phyloP scores from a whole-genome alignment of 2,329 filamentous ascomycete genomes.

The Cladosporium sp. region DNA sequence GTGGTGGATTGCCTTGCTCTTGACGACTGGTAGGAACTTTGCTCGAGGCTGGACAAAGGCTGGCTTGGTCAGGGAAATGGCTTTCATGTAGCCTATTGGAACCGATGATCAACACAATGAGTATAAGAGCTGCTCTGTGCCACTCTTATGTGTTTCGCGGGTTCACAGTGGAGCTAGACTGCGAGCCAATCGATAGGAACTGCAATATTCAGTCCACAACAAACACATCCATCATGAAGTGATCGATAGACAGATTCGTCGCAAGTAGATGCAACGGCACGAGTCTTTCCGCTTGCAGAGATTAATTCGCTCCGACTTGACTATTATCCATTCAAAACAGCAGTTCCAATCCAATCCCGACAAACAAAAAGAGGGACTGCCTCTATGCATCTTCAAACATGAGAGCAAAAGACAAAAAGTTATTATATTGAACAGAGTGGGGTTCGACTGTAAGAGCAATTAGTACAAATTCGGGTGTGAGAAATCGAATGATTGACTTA shows the following conservation, averaged over 20 bases:
- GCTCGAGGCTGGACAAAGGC: constrained; percentile 20
- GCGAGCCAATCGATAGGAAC: background rate
- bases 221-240: background rate
- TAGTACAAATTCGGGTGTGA: background rate
- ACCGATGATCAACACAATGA: background rate
- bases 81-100: constrained; percentile 1
- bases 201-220: background rate
- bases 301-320: no score
- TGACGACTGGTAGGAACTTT: constrained; percentile 41
- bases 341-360: background rate
- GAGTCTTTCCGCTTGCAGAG: no score
- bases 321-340: background rate
- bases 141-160: background rate
- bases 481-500: background rate
- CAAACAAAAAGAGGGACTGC: background rate
- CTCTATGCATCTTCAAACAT: background rate
- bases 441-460: background rate
- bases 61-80: constrained; percentile 17
- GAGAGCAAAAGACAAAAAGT: background rate
- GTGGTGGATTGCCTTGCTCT: constrained; percentile 44
- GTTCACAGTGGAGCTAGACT: background rate
- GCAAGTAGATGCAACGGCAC: background rate
- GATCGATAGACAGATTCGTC: background rate
- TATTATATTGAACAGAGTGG: background rate
- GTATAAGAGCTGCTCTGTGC: background rate